Evolutionary conservation across 805 yeast species (phyloP), one percentile per base, ranked within the genome.

Genomic region (Kuraishia hungarica): DNA sequence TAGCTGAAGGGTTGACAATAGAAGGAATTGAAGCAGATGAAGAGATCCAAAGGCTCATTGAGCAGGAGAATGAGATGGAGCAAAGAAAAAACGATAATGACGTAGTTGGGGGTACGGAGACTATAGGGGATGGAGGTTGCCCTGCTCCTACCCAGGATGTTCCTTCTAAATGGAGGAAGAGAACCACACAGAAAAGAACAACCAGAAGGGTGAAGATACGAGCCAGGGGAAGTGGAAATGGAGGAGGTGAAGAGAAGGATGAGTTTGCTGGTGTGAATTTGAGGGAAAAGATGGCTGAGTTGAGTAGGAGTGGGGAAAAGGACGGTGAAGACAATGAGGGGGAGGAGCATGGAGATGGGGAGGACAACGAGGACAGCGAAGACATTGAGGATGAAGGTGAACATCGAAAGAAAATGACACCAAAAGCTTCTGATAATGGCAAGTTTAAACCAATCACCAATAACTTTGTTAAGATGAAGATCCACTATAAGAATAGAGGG

Each of bases 171-270:
- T 26, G 61, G 35, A 72, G 68, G 57, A 70, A 65, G 58, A 66
- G 66, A 46, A 73, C 71, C 56, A 80, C 84, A 0, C 80, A 77
- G 49, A 81, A 81, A 65, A 66, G 85, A 60, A 74, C 78, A 0
- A 80, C 84, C 1, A 68, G 81, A 54, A 69, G 82, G 53, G 74
- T 76, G 67, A 79, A 77, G 56, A 70, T 81, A 56, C 76, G 72
- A 57, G 80, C 84, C 0, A 57, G 55, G 2, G 66, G 59, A 2
- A 59, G 61, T 0, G 62, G 58, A 2, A 51, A 57, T 2, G 60
- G 55, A 20, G 67, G 64, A 3, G 75, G n/a, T n/a, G n/a, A 72
- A 49, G 60, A 55, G 22, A 67, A 65, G 3, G 76, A 72, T 51
- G 62, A 60, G 13, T 58, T 77, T 39, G 67, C 66, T n/a, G 63